Evolutionary conservation across 768 basidiomycete species (phyloP).

Genomic region (Sistotremastrum niveocremeum): DNA sequence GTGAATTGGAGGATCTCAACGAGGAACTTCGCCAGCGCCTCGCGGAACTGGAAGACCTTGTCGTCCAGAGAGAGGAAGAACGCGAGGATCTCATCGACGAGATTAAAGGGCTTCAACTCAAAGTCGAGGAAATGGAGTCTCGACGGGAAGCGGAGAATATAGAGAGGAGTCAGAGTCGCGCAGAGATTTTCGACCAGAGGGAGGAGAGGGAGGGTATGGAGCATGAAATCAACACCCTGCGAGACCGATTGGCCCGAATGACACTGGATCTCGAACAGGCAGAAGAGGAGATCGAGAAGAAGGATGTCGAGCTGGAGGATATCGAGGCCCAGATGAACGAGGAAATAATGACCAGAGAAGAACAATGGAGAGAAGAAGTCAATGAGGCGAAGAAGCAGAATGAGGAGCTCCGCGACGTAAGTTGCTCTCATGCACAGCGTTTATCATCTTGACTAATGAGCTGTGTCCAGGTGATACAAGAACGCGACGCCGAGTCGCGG

Average conservation of each 20-base stretch:
- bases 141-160: slow-evolving; percentile 47
- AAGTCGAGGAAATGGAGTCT: slow-evolving; percentile 52
- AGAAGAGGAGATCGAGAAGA: slow-evolving; percentile 76
- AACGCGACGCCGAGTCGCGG: slow-evolving; percentile 68
- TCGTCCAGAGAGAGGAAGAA: slow-evolving; percentile 52
- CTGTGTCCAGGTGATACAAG: slow-evolving; percentile 45
- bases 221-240: slow-evolving; percentile 56
- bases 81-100: slow-evolving; percentile 57
- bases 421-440: slow-evolving; percentile 8
- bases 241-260: slow-evolving; percentile 67
- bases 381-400: slow-evolving; percentile 67
- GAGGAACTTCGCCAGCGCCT: slow-evolving; percentile 43
- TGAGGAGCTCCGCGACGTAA: slow-evolving; percentile 66
- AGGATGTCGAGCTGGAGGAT: slow-evolving; percentile 66
- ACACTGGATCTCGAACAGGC: slow-evolving; percentile 76
- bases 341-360: slow-evolving; percentile 61
- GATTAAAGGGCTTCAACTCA: slow-evolving; percentile 45
- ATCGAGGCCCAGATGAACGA: slow-evolving; percentile 60
- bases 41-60: slow-evolving; percentile 44
- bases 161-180: slow-evolving; percentile 64
- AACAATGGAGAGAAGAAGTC: slow-evolving; percentile 82
- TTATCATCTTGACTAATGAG: slow-evolving; percentile 5
- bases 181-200: slow-evolving; percentile 52
- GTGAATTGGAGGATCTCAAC: slow-evolving; percentile 49
- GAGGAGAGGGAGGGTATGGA: slow-evolving; percentile 73